Evolutionary conservation across 2,329 filamentous ascomycete genomes (phyloP), one percentile per base, ranked within the genome.

Genomic region (Laburnicola sp.): DNA sequence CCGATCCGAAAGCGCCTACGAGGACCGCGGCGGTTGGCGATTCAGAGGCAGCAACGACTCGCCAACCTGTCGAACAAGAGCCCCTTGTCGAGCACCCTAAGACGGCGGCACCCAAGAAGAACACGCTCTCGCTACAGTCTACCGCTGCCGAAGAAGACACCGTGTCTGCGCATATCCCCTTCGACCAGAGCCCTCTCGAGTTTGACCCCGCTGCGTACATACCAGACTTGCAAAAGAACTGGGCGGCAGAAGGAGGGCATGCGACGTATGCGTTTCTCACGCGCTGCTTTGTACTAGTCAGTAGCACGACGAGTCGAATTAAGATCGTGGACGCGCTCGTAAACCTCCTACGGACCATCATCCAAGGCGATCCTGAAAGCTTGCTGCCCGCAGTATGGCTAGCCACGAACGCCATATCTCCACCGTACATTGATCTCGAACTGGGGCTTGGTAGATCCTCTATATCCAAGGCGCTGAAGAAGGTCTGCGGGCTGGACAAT

Each of bases 321-420:
- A 96, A 92, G 73, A 99, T 97, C 56, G 91, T 97, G n/a, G 91
- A 97, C 73, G 96, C 91, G 0, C 77, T 99, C 5, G 92, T 96
- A 54, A 99, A 99, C 65, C 85, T 92, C 45, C 76, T 99, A 35
- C 83, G 94, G 16, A 78, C 91, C 0, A 77, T 97, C 34, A 96
- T 97, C 27, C 89, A 95, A 73, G 86, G 84, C 1, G 91, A 97
- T 58, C 88, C 92, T 0, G 80, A 82, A 2, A 97, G 92, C 65
- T 75, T 99, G 9, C 77, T 96, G 0, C 89, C 93, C 2, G 90
- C 92, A 8, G 88, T 93, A 6, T 97, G 93, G 94, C 82, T 97
- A 6, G 88, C 93, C 3, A 97, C 94, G 0, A 99, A 97, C 68
- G 86, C 92, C 3, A 97, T 99, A 40, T 92, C 91, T 0, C 94